Conservation (phyloP, 2,329 filamentous ascomycete species). For the Stromatinia cepivora region DNA sequence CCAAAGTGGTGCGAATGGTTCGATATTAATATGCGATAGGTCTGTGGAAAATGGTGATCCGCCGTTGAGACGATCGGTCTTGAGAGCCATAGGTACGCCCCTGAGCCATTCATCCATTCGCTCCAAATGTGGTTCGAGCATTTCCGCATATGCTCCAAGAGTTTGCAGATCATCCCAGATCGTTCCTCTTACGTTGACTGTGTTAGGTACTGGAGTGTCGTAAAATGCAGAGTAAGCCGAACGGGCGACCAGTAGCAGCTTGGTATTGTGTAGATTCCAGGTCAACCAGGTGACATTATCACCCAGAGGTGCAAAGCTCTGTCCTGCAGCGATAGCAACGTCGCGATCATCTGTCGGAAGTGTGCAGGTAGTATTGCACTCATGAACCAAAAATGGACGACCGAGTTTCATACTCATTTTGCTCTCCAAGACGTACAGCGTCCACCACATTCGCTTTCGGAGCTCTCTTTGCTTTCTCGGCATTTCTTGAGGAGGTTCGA, state of each 20-base stretch:
- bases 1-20: constrained; percentile 45
- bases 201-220: constrained; percentile 34
- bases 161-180: constrained; percentile 40
- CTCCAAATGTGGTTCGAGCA: constrained; percentile 34
- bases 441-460: constrained; percentile 50
- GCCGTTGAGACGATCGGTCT: constrained; percentile 41
- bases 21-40: constrained; percentile 39
- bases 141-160: constrained; percentile 38
- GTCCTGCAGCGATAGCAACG: constrained; percentile 34
- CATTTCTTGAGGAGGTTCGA: constrained; percentile 43
- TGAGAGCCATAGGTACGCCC: constrained; percentile 44
- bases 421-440: constrained; percentile 46
- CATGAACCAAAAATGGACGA: constrained; percentile 40
- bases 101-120: constrained; percentile 41
- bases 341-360: constrained; percentile 42
- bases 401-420: constrained; percentile 44
- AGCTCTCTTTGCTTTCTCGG: constrained; percentile 41
- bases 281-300: constrained; percentile 41
- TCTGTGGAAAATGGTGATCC: constrained; percentile 45
- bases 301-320: constrained; percentile 38
- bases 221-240: constrained; percentile 41
- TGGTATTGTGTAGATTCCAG: constrained; percentile 38
- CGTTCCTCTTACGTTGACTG: constrained; percentile 28
- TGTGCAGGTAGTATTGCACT: constrained; percentile 37
- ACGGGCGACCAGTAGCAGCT: constrained; percentile 39